Evolutionary conservation across 2,329 filamentous ascomycete genomes (phyloP), one percentile per base, ranked within the genome.

Genomic region (Ascosphaera apis): DNA sequence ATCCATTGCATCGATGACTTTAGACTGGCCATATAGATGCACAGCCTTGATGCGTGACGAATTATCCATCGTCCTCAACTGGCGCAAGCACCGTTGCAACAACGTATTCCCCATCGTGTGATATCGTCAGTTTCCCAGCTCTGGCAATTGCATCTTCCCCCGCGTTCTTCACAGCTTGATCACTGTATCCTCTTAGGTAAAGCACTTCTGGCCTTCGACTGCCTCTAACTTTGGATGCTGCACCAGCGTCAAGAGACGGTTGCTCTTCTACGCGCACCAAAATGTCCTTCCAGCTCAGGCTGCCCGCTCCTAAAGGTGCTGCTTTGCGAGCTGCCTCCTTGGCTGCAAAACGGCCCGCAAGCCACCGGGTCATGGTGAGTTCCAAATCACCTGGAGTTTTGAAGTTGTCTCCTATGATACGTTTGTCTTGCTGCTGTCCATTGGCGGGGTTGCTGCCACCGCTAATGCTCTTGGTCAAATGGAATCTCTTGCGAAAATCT

Each of bases 21-120:
- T n/a, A n/a, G n/a, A n/a, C n/a, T n/a, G n/a, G n/a, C n/a, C n/a
- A n/a, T n/a, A n/a, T n/a, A n/a, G n/a, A n/a, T n/a, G n/a, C n/a
- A n/a, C n/a, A n/a, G n/a, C n/a, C n/a, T n/a, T n/a, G n/a, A n/a
- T n/a, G n/a, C n/a, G n/a, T n/a, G n/a, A n/a, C n/a, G n/a, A n/a
- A n/a, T n/a, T n/a, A n/a, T n/a, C n/a, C 4, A 31, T 31, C 30
- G 17, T 34, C 8, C 15, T 4, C 33, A 4, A 4, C 4, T 4
- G 33, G 15, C 34, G 54, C 55, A 37, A 60, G 42, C 37, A 60
- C 56, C 7, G 53, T 60, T 25, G 60, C 60, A 45, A 60, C 48
- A 18, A 82, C 82, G 55, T 83, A 91, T 5, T 81, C 75, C 2
- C 69, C 74, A 53, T 93, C 84, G 51, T 93, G 84, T 47, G 77